These are phyloP conservation scores for Citrus sinensis DNA, from an alignment of 345 rosid genomes.

Conservation along the genomic window DVS_A1.0 CM039162.1:22913001-22913500, in stretches of 20 bases:
- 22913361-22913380: conserved; percentile 89
- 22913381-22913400: conserved; percentile 83
- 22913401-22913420: conserved; percentile 67
- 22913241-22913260: no score
- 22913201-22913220: no score
- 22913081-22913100: no score
- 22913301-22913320: conserved; percentile 30
- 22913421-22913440: conserved; percentile 41
- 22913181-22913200: no score
- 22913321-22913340: conserved; percentile 32
- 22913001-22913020: conserved; percentile 37
- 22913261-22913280: conserved; percentile 23
- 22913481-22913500: neutral
- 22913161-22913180: no score
- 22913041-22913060: neutral
- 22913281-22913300: conserved; percentile 57
- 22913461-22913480: neutral
- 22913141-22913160: no score
- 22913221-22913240: no score
- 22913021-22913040: neutral
- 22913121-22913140: neutral
- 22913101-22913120: no score
- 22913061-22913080: no score
- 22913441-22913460: conserved; percentile 50
- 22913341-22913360: conserved; percentile 69